Evolutionary conservation across 768 basidiomycete genomes (phyloP).

Genomic region (Termitomyces sp.): DNA sequence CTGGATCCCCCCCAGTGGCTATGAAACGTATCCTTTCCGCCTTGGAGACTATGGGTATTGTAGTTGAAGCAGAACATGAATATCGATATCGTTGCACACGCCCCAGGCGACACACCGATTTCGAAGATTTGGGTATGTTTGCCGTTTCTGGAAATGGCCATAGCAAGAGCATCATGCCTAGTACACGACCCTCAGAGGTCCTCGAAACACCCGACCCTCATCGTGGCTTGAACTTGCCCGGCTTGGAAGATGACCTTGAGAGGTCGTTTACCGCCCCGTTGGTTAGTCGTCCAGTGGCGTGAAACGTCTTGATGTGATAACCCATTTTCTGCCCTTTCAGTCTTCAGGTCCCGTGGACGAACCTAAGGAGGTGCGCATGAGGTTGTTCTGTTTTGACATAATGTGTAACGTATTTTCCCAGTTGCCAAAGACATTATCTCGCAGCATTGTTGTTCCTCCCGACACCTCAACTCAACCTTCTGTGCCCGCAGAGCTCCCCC

Average conservation of each 20-base stretch:
- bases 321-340: not conserved
- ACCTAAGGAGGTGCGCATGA: not conserved
- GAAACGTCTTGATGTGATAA: not conserved
- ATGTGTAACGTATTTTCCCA: not conserved
- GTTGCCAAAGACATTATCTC: not conserved
- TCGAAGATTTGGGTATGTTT: not conserved
- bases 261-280: not conserved
- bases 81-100: constrained; percentile 74
- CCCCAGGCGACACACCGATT: constrained; percentile 29
- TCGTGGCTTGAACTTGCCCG: not conserved
- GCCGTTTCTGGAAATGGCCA: not conserved
- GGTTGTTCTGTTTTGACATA: not conserved
- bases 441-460: not conserved
- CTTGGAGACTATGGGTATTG: constrained; percentile 76
- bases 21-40: constrained; percentile 69
- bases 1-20: constrained; percentile 64
- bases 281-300: not conserved
- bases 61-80: constrained; percentile 71
- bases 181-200: not conserved
- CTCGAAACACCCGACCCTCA: not conserved
- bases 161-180: not conserved
- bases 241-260: constrained; percentile 28
- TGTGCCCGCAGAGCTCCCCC: not conserved
- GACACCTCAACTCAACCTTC: not conserved
- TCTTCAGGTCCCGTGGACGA: not conserved